These are phyloP conservation scores for Harrya chromipes DNA, from an alignment of 768 basidiomycete species.

Conservation along the genomic window DNA sequence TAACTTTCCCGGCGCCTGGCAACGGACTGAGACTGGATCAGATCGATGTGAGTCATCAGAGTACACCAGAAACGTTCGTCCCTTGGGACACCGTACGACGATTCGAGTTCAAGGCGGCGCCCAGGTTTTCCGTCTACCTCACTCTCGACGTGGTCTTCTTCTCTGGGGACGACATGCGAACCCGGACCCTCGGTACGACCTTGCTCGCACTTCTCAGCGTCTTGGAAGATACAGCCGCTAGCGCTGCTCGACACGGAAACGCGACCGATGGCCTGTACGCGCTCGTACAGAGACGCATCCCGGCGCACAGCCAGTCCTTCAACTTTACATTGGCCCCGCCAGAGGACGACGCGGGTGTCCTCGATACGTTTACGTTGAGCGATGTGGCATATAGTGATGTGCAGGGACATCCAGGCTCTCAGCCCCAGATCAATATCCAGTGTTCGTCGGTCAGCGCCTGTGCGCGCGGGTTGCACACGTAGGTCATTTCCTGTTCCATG, in stretches of 20 bases:
- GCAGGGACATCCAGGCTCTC: neutral
- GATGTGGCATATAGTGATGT: conserved; percentile 19
- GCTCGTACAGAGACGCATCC: conserved; percentile 36
- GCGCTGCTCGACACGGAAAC: neutral
- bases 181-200: neutral
- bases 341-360: conserved; percentile 1
- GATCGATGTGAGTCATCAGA: too few relatives aligned
- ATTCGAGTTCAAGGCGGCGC: too few relatives aligned
- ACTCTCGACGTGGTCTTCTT: neutral
- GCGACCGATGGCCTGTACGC: conserved; percentile 29
- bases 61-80: too few relatives aligned
- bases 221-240: neutral
- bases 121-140: too few relatives aligned
- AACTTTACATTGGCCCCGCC: conserved; percentile 25
- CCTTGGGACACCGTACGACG: too few relatives aligned
- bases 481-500: conserved; percentile 4
- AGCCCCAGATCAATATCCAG: conserved; percentile 24
- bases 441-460: conserved; percentile 38
- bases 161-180: neutral
- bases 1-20: too few relatives aligned
- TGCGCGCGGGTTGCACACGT: conserved; percentile 39
- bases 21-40: too few relatives aligned
- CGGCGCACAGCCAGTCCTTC: conserved; percentile 32
- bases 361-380: conserved; percentile 34
- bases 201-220: neutral